Base-by-base conservation (phyloP, 306 rosid species). In the Astragalus membranaceus region DNA sequence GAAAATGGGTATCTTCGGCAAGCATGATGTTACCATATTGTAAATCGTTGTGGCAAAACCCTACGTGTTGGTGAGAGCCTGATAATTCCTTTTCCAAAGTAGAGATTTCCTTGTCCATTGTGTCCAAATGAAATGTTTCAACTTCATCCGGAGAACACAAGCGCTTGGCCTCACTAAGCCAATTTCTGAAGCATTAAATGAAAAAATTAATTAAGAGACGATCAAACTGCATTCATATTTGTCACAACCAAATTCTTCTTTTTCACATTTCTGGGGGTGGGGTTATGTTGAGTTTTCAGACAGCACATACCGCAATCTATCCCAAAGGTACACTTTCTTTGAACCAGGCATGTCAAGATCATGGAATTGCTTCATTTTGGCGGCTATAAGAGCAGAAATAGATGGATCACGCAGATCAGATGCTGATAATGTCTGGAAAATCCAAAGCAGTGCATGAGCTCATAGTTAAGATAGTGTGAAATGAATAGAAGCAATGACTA, bases 21-120 rank as follows among this genome's bases (percentile, higher is more conserved):
- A 92, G 80, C 97, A 92, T 89, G 56, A 92, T 82, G 80, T 91
- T 91, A 8, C 97, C 97, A 67, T 91, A 91, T 64, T 91, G 97
- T 66, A 88, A 67, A 80, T 91, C 97, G 12, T 88, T 92, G 85
- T 92, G 97, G 76, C 97, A 87, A 75, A 92, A 92, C 32, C 86
- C 88, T 13, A 87, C 65, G 8, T 16, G 10, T 56, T 75, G 82
- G 46, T 49, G 70, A 70, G 65, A 35, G 11, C 10, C 36, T 56
- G 87, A 84, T 26, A 88, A 70, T 35, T 82, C 77, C 42, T 75
- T 79, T 78, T 89, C 94, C 81, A 88, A 67, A 54, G 58, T 5
- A 9, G 82, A 72, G 50, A 88, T 79, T 75, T 92, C 96, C 15
- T 73, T 67, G 46, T 87, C 86, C 17, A 92, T 64, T 6, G 35